Conservation (phyloP, 352 stramenopile species). For the Pseudoperonospora humuli region DNA sequence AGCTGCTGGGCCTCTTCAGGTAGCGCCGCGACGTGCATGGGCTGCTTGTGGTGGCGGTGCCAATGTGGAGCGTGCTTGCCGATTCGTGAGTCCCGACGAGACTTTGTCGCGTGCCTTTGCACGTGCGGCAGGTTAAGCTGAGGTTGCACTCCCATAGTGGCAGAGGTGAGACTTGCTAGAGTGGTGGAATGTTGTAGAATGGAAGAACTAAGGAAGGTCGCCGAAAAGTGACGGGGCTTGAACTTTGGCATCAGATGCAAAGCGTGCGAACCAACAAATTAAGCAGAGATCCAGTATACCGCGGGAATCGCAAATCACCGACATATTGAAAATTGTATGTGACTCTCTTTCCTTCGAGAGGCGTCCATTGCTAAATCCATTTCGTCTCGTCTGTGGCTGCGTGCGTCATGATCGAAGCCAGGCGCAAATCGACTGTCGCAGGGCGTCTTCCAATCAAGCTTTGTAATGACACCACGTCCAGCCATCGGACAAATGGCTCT, state of each 20-base stretch:
- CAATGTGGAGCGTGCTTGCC: conserved; percentile 28
- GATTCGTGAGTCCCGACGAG: conserved; percentile 13
- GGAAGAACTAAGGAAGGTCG: background rate
- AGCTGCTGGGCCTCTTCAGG: conserved; percentile 27
- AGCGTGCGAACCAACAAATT: background rate
- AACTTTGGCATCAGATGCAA: conserved; percentile 6
- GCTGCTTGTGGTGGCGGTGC: conserved; percentile 29
- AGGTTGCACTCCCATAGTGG: conserved; percentile 43
- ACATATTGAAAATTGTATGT: no score
- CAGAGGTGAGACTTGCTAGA: conserved; percentile 2
- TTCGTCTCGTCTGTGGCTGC: conserved; percentile 10
- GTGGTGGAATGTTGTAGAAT: conserved; percentile 22
- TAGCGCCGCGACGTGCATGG: conserved; percentile 7
- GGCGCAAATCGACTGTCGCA: conserved; percentile 17
- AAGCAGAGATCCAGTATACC: conserved; percentile 6
- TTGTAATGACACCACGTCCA: background rate
- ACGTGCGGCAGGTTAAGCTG: conserved; percentile 17
- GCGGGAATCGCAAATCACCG: conserved; percentile 12
- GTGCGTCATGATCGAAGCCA: conserved; percentile 12
- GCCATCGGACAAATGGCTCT: background rate
- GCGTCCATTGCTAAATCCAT: background rate
- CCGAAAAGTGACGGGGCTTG: conserved; percentile 26
- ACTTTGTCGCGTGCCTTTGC: conserved; percentile 23
- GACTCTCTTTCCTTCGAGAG: no score
- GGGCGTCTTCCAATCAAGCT: conserved; percentile 10